Evolutionary conservation across 2,329 filamentous ascomycete genomes (phyloP), one percentile per base, ranked within the genome.

Genomic region (Colletotrichum scovillei): DNA sequence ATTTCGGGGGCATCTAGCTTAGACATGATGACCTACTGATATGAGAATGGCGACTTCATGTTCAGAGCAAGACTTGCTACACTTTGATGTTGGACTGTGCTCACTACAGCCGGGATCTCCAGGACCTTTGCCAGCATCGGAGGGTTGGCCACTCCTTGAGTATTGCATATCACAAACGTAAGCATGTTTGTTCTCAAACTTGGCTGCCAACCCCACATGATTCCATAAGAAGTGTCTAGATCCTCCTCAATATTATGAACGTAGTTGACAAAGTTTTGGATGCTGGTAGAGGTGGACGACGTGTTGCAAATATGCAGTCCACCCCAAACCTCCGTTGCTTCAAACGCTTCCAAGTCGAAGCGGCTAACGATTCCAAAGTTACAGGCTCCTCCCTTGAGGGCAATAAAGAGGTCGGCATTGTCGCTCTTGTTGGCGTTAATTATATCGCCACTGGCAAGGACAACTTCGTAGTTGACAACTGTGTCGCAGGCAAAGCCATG

Each of bases 331-430:
- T 46, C 7, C 9, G 57, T 26, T 24, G 3, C 32, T 60, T 38
- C 19, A 12, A 60, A 9, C 2, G 72, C 57, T 30, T 70, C 62
- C 16, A 80, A 63, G 56, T 82, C 79, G 72, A 82, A 78, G 14
- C 75, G 73, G 5, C 83, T 80, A 11, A 81, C 78, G 66, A 82
- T 78, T 57, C 84, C 85, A 59, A 86, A 86, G 76, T 87, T 88
- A 73, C 80, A 83, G 12, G 81, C 38, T 22, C 74, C 75, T 7
- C 74, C 75, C 22, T 63, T 74, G 9, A 76, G 66, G 1, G 75
- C 71, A 71, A 69, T 72, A 35, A 68, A 74, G 6, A 76, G 69
- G 24, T 76, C 75, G 24, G 57, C 14, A 52, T 73, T 68, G 75
- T 26, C 79, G 64, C 22, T 77, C 72, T 57, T 76, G 52, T 81